phyloP scores from a whole-genome alignment of 768 basidiomycete species.

The Naematelia encephala region DNA sequence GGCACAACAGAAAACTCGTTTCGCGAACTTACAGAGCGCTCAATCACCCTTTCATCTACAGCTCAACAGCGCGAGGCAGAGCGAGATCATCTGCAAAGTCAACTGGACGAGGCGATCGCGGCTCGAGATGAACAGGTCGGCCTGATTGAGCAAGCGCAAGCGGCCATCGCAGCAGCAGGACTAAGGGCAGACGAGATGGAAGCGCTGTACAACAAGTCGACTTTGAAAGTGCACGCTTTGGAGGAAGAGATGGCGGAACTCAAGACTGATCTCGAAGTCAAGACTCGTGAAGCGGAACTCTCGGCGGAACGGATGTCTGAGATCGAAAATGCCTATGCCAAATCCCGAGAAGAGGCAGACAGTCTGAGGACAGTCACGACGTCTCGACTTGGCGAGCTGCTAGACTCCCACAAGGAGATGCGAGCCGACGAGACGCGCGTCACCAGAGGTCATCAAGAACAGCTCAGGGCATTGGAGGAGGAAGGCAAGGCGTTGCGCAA shows the following conservation, averaged over 20 bases:
- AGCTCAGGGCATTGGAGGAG: slow-evolving; percentile 71
- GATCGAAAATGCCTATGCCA: slow-evolving; percentile 84
- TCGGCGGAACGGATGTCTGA: slow-evolving; percentile 66
- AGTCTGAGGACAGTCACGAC: slow-evolving; percentile 82
- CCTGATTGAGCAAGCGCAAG: slow-evolving; percentile 78
- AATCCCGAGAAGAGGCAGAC: slow-evolving; percentile 90
- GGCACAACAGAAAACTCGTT: slow-evolving; percentile 62
- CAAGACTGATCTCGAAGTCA: slow-evolving; percentile 74
- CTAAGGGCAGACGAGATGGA: slow-evolving; percentile 76
- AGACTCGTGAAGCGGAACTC: slow-evolving; percentile 69
- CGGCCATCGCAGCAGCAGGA: slow-evolving; percentile 71
- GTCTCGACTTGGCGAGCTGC: slow-evolving; percentile 74
- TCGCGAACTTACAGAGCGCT: slow-evolving; percentile 71
- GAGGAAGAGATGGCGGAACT: slow-evolving; percentile 75
- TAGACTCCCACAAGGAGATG: slow-evolving; percentile 82
- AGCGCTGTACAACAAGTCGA: slow-evolving; percentile 65
- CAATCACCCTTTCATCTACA: slow-evolving; percentile 69
- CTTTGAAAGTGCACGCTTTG: slow-evolving; percentile 65
- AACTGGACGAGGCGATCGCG: slow-evolving; percentile 67
- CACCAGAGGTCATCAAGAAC: slow-evolving; percentile 73
- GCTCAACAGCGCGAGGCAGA: slow-evolving; percentile 79
- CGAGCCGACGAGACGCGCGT: slow-evolving; percentile 77
- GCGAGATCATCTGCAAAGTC: slow-evolving; percentile 60
- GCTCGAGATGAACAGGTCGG: slow-evolving; percentile 81
- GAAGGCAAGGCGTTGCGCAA: slow-evolving; percentile 72